These are phyloP conservation scores for Amanita polypyramis DNA, from an alignment of 768 basidiomycete species.

Conservation along the genomic window DNA sequence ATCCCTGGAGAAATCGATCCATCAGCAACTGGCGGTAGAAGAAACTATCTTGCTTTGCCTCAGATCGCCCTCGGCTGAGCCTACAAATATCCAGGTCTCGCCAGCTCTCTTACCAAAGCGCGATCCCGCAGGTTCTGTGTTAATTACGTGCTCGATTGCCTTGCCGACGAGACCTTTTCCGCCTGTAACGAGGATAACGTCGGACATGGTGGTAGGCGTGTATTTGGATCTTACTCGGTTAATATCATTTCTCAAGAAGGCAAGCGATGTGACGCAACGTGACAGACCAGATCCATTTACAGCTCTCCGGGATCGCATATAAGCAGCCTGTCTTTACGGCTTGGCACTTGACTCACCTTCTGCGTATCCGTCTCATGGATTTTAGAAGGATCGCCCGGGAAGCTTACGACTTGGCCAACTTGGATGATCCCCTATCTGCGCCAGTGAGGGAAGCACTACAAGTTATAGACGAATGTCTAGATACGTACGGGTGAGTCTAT, in stretches of 20 bases:
- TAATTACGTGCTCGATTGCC: constrained; percentile 69
- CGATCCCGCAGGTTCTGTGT: constrained; percentile 69
- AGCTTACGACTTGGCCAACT: constrained; percentile 53
- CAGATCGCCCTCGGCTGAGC: constrained; percentile 74
- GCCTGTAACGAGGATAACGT: constrained; percentile 71
- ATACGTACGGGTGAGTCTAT: constrained; percentile 68
- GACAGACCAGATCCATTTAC: too few species aligned
- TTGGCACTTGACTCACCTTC: not conserved
- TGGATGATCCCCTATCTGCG: constrained; percentile 41
- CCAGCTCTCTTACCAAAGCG: constrained; percentile 65
- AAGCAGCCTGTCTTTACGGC: not conserved
- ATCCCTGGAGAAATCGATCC: constrained; percentile 40
- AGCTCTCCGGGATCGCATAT: not conserved
- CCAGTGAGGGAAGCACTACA: constrained; percentile 70
- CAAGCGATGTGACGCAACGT: not conserved
- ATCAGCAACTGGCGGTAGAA: constrained; percentile 2
- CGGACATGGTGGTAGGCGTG: not conserved
- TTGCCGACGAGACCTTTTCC: constrained; percentile 84
- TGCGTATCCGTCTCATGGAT: constrained; percentile 26
- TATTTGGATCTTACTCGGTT: not conserved
- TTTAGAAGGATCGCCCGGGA: constrained; percentile 39
- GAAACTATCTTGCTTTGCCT: constrained; percentile 37
- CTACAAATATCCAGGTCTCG: constrained; percentile 82
- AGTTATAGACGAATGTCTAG: constrained; percentile 72
- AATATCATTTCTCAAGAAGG: too few species aligned